Base-by-base conservation (phyloP, 176 grass and related monocot genomes). In the Zoysia pacifica region DNA sequence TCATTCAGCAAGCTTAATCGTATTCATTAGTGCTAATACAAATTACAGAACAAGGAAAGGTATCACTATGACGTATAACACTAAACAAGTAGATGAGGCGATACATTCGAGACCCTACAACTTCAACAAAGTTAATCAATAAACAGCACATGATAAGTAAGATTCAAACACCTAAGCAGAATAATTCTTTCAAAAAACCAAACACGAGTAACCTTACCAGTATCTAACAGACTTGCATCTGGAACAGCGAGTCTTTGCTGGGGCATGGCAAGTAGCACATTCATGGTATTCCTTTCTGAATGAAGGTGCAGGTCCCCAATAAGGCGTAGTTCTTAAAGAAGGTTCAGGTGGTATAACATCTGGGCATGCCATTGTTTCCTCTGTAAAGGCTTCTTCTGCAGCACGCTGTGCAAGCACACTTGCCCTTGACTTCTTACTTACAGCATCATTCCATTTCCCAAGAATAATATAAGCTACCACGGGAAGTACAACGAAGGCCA, bases 221-320 rank as follows among this genome's bases (percentile, higher is more conserved):
- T 99, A 99, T 94, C 96, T 94, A 83, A 95, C 96, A 69, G 90
- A 91, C 61, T 99, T 99, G 93, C 96, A 99, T 88, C 93, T 90
- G 46, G 96, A 93, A 38, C 96, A 99, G 48, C 96, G 86, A 79
- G 96, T 99, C 66, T 91, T 99, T 41, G 96, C 93, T 76, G 93
- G 96, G 43, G 92, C 82, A 75, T 81, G 80, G 72, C 96, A 99
- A 78, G 80, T 99, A 64, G 96, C 93, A 67, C 96, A 99, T 80
- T 99, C 93, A 36, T 99, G 89, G 80, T 86, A 93, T 65, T 83
- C 86, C 5, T 72, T 67, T 77, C 70, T 94, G 73, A 86, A 64
- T 69, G 83, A 73, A 78, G 86, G 51, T 3, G n/a, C 81, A 79
- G 81, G 41, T 79, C 74, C 87, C 67, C 88, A 74, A 88, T 82